Evolutionary conservation across 257 asterid species (phyloP).

Genomic region (Lithospermum erythrorhizon): DNA sequence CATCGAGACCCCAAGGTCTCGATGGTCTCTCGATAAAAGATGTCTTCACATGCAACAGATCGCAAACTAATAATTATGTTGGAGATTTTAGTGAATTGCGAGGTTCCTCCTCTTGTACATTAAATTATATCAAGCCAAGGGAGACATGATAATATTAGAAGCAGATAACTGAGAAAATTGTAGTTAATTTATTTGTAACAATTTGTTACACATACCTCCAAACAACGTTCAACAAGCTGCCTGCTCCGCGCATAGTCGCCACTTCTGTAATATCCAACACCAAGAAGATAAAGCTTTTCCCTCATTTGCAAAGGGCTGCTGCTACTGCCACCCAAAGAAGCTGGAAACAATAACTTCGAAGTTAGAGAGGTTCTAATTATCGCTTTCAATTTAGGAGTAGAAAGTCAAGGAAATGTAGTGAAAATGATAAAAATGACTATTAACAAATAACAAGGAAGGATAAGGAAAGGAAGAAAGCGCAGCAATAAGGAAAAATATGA

Average conservation of each 20-base stretch:
- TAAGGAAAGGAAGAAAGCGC: too few species aligned
- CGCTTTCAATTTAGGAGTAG: neutral
- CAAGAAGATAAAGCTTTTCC: slow-evolving; percentile 74
- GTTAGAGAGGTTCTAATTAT: neutral
- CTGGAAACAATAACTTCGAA: slow-evolving; percentile 37
- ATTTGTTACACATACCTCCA: slow-evolving; percentile 40
- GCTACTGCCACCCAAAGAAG: slow-evolving; percentile 42
- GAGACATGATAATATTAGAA: neutral
- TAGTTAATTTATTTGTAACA: neutral
- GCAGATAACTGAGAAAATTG: neutral
- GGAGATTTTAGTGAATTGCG: neutral
- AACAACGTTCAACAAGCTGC: slow-evolving; percentile 62
- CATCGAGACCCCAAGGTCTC: too few species aligned
- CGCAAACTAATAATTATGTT: neutral
- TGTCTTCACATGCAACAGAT: too few species aligned
- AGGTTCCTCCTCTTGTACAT: neutral
- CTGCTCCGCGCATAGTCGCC: slow-evolving; percentile 77
- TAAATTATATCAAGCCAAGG: neutral
- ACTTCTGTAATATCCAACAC: slow-evolving; percentile 74
- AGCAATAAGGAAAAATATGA: too few species aligned
- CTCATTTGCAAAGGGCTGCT: slow-evolving; percentile 48
- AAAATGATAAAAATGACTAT: too few species aligned
- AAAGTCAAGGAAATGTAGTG: too few species aligned
- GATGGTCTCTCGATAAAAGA: too few species aligned
- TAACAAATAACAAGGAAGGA: too few species aligned